Evolutionary conservation across 257 asterid species (phyloP), one percentile per base, ranked within the genome.

Genomic region (Fraxinus cuspidata): DNA sequence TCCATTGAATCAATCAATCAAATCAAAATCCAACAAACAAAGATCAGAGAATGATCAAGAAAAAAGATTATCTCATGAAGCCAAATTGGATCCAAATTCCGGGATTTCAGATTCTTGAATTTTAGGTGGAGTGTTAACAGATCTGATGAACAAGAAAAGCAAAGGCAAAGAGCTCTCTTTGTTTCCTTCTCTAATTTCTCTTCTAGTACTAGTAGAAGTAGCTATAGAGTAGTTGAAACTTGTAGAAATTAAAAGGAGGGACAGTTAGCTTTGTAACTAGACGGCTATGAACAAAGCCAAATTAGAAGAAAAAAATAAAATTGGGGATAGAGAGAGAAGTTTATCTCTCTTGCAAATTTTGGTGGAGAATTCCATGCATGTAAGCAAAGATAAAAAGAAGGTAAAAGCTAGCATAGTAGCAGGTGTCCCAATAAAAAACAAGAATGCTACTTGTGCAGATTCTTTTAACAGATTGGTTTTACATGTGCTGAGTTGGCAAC

Each of bases 321-420:
- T 38, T 38, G 13, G 44, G 44, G 44, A 38, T 38, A 10, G 44
- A 38, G 13, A 38, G 44, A 38, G 44, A 38, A 38, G 44, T 38
- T 8, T 8, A 38, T 79, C 68, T 76, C 65, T 79, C 47, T 78
- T 71, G 42, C 34, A 16, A 31, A 76, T 2, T 66, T 75, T 79
- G 90, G 90, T 75, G 93, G 87, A 89, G 90, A 89, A 85, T 78
- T 81, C 87, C 90, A 89, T 87, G 93, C 91, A 85, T 85, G 89
- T 84, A 89, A 85, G 91, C 86, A 85, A 89, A 83, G 87, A 79
- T 89, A 77, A 80, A 86, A 85, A 76, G 87, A 75, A 78, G 35
- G 56, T 35, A 32, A 77, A 65, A 60, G 56, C 19, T 21, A 60
- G 69, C 28, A 74, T 38, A 53, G 81, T 70, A 86, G 88, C 85